phyloP scores from a whole-genome alignment of 2,329 filamentous ascomycete genomes.

The Microsporum audouinii region DNA sequence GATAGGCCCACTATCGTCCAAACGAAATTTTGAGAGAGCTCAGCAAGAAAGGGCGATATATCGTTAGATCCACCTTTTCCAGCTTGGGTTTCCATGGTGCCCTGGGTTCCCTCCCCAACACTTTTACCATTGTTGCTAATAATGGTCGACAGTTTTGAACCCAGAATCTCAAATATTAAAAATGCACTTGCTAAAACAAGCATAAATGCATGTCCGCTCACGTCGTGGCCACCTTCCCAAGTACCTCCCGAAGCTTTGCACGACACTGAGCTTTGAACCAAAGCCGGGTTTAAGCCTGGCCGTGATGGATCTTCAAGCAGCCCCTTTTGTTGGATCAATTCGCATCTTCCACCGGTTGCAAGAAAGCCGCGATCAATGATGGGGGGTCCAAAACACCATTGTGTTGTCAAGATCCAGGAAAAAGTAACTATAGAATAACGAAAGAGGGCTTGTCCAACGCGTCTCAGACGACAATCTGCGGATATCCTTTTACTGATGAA shows the following conservation, averaged over 20 bases:
- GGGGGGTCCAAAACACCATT: conserved; percentile 91
- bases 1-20: conserved; percentile 56
- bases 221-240: conserved; percentile 93
- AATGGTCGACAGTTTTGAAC: conserved; percentile 49
- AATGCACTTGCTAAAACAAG: conserved; percentile 75
- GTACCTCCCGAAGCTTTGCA: conserved; percentile 72
- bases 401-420: conserved; percentile 78
- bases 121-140: conserved; percentile 41
- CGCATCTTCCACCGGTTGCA: conserved; percentile 78
- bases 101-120: conserved; percentile 23
- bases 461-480: conserved; percentile 29
- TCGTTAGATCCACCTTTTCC: conserved; percentile 19
- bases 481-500: conserved; percentile 34
- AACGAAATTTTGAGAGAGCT: conserved; percentile 40
- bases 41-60: conserved; percentile 45
- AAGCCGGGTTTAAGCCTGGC: conserved; percentile 18
- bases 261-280: conserved; percentile 59
- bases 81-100: conserved; percentile 9
- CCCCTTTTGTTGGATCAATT: conserved; percentile 43
- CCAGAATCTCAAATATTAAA: conserved; percentile 66
- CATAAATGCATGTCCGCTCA: conserved; percentile 90
- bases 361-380: conserved; percentile 82
- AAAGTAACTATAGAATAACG: conserved; percentile 62
- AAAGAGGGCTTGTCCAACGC: conserved; percentile 47
- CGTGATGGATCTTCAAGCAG: conserved; percentile 23